Conservation (phyloP, 768 basidiomycete species). For the Tricholomella constricta region DNA sequence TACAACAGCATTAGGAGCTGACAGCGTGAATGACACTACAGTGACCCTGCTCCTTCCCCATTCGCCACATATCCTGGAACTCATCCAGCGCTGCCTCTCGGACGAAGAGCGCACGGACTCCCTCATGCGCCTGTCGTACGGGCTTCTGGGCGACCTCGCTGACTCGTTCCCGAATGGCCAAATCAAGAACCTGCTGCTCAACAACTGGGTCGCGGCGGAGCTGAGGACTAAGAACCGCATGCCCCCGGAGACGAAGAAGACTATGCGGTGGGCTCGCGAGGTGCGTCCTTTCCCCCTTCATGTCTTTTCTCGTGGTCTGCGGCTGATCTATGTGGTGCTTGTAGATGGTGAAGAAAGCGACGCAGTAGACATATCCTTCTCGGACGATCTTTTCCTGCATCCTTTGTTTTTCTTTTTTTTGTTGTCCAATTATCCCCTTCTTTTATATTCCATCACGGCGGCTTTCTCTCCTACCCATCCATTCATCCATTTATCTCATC, state of each 20-base stretch:
- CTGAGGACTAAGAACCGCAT: constrained; percentile 75
- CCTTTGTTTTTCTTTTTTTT: constrained; percentile 17
- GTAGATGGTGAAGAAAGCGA: constrained; percentile 81
- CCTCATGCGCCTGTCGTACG: constrained; percentile 73
- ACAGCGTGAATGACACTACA: no score
- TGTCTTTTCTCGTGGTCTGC: background rate
- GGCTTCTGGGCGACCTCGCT: constrained; percentile 91
- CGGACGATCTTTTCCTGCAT: constrained; percentile 25
- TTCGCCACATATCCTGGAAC: constrained; percentile 72
- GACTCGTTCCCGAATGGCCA: constrained; percentile 82
- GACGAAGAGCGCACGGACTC: constrained; percentile 87
- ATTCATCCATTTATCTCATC: constrained; percentile 20
- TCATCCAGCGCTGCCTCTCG: constrained; percentile 72
- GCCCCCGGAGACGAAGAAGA: constrained; percentile 81
- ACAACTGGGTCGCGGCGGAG: constrained; percentile 77
- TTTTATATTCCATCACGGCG: no score
- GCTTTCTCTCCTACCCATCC: constrained; percentile 12
- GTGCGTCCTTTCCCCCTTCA: constrained; percentile 44
- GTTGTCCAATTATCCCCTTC: background rate
- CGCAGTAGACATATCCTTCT: constrained; percentile 60
- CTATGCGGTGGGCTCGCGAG: constrained; percentile 92
- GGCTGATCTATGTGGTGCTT: constrained; percentile 8
- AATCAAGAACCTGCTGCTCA: constrained; percentile 76
- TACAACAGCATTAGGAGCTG: no score
- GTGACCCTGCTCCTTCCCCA: constrained; percentile 66